Percentiles rank a stretch among this genome's conserved stretches.
phyloP scores from a whole-genome alignment of 148 eudicot species.

The Agrostemma githago region DNA sequence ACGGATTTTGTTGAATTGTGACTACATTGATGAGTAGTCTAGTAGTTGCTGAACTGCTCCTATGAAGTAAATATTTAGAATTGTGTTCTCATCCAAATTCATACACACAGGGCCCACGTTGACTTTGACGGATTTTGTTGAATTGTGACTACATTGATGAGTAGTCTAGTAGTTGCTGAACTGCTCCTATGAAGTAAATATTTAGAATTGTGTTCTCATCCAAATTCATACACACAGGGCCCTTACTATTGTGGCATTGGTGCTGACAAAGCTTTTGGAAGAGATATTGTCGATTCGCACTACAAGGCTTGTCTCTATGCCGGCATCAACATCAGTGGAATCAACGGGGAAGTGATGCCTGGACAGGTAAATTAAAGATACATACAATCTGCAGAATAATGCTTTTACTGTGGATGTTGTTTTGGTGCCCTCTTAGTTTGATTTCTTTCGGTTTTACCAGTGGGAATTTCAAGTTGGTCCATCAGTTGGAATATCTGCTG shows the following conservation, averaged over 20 bases:
- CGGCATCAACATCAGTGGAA: slow-evolving; percentile 53
- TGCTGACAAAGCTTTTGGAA: slow-evolving; percentile 60
- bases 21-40: no score
- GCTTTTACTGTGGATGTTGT: neutral
- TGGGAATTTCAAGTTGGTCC: slow-evolving; percentile 74
- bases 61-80: neutral
- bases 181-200: neutral
- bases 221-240: slow-evolving; percentile 26
- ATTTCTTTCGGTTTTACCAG: slow-evolving; percentile 20
- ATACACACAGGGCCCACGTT: slow-evolving; percentile 40
- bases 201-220: neutral
- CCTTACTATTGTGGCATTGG: slow-evolving; percentile 59
- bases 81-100: neutral
- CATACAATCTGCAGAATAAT: neutral
- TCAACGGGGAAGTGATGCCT: slow-evolving; percentile 66
- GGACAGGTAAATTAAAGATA: slow-evolving; percentile 40
- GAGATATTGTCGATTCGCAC: slow-evolving; percentile 56
- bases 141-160: no score
- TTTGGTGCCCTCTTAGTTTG: neutral
- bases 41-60: neutral
- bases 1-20: neutral
- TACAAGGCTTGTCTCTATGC: slow-evolving; percentile 59
- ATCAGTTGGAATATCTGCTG: slow-evolving; percentile 56
- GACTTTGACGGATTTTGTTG: no score
- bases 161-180: no score